Conservation (phyloP, 371 early-diverging fungal genomes). For the Parasitella parasitica region DNA sequence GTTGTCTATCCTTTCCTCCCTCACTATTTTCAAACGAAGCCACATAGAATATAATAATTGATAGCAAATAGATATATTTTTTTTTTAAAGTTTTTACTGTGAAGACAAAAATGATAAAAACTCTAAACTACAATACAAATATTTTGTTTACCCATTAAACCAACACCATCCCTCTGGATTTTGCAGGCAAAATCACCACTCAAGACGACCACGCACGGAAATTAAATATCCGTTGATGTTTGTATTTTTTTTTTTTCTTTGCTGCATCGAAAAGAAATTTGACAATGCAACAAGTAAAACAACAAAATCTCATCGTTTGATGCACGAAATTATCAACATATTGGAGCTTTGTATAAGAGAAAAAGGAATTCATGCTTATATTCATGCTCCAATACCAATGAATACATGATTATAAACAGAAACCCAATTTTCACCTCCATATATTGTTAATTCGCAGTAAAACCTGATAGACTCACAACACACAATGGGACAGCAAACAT, state of each 20-base stretch:
- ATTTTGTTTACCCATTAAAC: background rate
- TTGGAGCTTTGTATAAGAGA: background rate
- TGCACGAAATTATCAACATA: background rate
- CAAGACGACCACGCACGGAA: background rate
- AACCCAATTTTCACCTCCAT: background rate
- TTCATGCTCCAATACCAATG: background rate
- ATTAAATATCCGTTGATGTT: no score
- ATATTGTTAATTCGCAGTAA: background rate
- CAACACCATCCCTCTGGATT: background rate
- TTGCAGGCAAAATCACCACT: background rate
- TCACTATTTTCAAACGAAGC: background rate
- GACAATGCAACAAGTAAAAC: background rate
- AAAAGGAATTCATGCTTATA: background rate
- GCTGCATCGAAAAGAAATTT: no score
- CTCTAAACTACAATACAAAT: background rate
- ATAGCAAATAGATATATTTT: background rate
- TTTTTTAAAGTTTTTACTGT: background rate
- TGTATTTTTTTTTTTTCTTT: no score
- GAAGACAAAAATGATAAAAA: background rate
- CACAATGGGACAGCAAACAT: background rate
- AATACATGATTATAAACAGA: background rate
- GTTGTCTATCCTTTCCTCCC: background rate
- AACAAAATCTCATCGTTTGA: background rate
- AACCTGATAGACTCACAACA: no score
- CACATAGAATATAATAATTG: background rate